Evolutionary conservation across 208 protist species (phyloP).

Genomic region (Trypanosoma mega): DNA sequence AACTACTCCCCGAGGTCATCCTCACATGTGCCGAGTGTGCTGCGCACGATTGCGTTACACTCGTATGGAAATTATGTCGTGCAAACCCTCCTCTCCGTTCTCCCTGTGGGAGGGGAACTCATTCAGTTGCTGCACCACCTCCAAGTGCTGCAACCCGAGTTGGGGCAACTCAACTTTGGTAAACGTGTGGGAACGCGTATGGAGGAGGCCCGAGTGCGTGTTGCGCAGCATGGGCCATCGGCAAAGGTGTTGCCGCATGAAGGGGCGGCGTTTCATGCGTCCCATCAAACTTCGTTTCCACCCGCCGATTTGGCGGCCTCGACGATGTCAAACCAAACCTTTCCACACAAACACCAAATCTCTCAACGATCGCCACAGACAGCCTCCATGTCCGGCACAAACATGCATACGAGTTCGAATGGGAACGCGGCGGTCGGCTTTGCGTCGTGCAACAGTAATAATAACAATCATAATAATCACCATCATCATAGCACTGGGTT

Average conservation of each 20-base stretch:
- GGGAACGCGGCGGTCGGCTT: no score
- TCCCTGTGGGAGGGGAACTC: constrained; percentile 61
- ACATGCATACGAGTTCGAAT: no score
- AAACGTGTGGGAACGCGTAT: constrained; percentile 58
- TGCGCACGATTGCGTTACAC: constrained; percentile 89
- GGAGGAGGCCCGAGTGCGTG: constrained; percentile 46
- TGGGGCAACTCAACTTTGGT: constrained; percentile 60
- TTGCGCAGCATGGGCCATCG: constrained; percentile 24
- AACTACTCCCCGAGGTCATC: constrained; percentile 35
- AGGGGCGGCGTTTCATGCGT: not conserved
- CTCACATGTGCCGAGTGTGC: constrained; percentile 40
- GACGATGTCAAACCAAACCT: no score
- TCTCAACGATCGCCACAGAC: no score
- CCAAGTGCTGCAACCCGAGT: constrained; percentile 34
- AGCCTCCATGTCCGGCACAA: no score
- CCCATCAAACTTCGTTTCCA: no score
- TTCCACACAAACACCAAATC: no score
- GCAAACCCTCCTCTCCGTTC: constrained; percentile 91
- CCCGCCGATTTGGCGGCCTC: no score
- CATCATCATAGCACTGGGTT: no score
- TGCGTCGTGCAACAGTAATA: no score
- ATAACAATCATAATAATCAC: no score
- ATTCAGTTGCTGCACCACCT: constrained; percentile 37
- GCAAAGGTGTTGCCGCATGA: not conserved
- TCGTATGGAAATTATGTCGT: constrained; percentile 97